These are phyloP conservation scores for Globisporangium canariense DNA, from an alignment of 352 stramenopile genomes.

Conservation along the genomic window DNA sequence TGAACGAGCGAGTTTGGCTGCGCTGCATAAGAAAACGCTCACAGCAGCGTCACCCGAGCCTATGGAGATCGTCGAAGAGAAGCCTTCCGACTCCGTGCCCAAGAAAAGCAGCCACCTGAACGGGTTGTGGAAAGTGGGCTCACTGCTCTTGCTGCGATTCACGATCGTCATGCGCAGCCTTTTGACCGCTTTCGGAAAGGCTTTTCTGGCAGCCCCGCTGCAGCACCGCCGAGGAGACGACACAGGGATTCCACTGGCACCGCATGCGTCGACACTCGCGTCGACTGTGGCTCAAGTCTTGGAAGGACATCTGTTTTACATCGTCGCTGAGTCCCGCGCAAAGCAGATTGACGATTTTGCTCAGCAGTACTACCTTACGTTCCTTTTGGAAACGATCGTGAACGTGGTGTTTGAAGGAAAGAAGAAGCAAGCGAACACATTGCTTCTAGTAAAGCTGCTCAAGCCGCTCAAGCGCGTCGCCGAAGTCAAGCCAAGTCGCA, in stretches of 20 bases:
- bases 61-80: conserved; percentile 11
- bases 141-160: conserved; percentile 76
- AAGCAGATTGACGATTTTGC: conserved; percentile 56
- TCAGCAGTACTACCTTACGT: conserved; percentile 75
- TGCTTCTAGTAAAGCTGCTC: conserved; percentile 66
- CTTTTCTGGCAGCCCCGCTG: conserved; percentile 54
- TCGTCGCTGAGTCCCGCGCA: conserved; percentile 32
- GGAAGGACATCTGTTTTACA: conserved; percentile 48
- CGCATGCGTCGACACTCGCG: conserved; percentile 53
- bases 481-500: conserved; percentile 6
- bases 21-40: conserved; percentile 39
- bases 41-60: conserved; percentile 10
- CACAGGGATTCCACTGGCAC: conserved; percentile 41
- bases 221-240: conserved; percentile 73
- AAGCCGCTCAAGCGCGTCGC: conserved; percentile 28
- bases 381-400: conserved; percentile 76
- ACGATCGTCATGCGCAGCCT: conserved; percentile 65
- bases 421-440: conserved; percentile 72
- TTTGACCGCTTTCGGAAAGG: conserved; percentile 59
- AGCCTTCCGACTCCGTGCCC: not conserved
- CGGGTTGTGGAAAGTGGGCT: conserved; percentile 80
- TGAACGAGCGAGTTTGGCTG: conserved; percentile 65
- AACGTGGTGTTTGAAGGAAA: conserved; percentile 71
- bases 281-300: conserved; percentile 43
- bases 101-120: conserved; percentile 12